phyloP scores from a whole-genome alignment of 2,329 filamentous ascomycete genomes.

The Lasiodiplodia gonubiensis region DNA sequence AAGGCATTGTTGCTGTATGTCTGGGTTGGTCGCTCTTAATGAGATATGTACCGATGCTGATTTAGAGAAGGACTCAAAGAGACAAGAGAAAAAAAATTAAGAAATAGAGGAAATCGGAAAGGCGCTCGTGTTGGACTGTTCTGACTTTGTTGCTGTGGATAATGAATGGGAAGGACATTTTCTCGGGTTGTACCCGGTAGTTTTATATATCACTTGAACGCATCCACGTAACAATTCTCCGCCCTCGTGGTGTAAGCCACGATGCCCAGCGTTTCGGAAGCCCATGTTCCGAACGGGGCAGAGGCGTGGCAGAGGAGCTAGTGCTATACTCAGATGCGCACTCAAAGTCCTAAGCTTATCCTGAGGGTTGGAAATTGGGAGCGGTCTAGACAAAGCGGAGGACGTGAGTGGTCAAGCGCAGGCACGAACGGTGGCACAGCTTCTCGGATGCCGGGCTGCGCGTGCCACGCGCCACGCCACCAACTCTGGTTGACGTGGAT shows the following conservation, averaged over 20 bases:
- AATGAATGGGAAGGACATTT: constrained; percentile 30
- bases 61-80: constrained; percentile 26
- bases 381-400: neutral
- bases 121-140: constrained; percentile 36
- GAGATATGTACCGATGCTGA: constrained; percentile 27
- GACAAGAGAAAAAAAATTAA: constrained; percentile 32
- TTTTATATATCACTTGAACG: constrained; percentile 40
- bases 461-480: constrained; percentile 10
- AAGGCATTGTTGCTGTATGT: constrained; percentile 38
- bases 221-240: neutral
- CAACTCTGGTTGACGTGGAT: constrained; percentile 8
- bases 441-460: neutral
- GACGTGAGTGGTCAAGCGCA: neutral
- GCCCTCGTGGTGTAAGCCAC: constrained; percentile 1
- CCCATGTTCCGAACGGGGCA: neutral
- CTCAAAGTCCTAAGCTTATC: constrained; percentile 27
- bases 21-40: constrained; percentile 34
- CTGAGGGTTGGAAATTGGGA: constrained; percentile 10
- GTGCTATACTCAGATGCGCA: constrained; percentile 16
- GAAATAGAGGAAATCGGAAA: constrained; percentile 31
- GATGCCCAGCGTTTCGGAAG: constrained; percentile 5
- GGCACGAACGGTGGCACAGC: constrained; percentile 13
- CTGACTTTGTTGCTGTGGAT: constrained; percentile 36
- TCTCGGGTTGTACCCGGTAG: neutral
- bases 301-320: neutral